Percentiles rank a stretch among this genome's conserved stretches.
Evolutionary conservation across 2,329 filamentous ascomycete genomes (phyloP).

Genomic region (Claviceps fusiformis): DNA sequence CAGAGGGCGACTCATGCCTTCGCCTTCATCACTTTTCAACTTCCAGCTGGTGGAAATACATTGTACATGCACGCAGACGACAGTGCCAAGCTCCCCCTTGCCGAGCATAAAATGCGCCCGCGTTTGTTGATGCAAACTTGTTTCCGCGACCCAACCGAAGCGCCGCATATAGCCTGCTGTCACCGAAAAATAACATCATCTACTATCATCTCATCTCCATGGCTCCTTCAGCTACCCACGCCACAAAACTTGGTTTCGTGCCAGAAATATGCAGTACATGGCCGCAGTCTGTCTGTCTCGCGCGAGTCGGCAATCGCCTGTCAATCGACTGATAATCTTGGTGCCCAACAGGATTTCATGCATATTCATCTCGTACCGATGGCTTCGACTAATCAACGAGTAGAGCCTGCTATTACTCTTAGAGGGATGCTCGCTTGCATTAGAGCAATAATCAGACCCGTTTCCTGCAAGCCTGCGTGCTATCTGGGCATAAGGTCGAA

Average conservation of each 20-base stretch:
- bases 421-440: neutral
- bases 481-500: neutral
- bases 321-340: neutral
- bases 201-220: neutral
- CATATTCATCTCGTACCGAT: neutral
- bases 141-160: neutral
- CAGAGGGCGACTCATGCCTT: no score
- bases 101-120: neutral
- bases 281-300: no score
- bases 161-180: neutral
- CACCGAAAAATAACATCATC: neutral
- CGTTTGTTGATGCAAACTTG: neutral
- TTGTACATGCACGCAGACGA: no score
- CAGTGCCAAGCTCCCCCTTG: no score
- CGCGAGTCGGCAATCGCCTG: neutral
- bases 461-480: neutral
- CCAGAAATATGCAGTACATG: no score
- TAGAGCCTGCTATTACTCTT: neutral
- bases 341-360: conserved; percentile 1
- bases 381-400: neutral
- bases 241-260: neutral
- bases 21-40: no score
- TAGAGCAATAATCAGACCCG: neutral
- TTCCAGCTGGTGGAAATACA: no score
- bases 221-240: neutral